These are phyloP conservation scores for Paraconiothyrium brasiliense DNA, from an alignment of 2,329 filamentous ascomycete genomes.

Conservation along the genomic window DNA sequence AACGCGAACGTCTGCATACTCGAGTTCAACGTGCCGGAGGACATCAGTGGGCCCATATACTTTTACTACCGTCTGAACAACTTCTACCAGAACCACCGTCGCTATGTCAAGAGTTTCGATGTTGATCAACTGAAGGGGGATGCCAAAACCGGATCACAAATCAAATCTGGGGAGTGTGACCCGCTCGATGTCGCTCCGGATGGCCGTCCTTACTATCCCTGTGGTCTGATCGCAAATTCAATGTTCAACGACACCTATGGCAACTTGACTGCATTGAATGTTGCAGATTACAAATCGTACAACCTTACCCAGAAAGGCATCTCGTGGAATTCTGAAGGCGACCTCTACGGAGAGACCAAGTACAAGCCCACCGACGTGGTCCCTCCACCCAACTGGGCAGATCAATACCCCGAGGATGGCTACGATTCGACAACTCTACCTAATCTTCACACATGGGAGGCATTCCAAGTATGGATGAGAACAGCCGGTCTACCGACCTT, in stretches of 20 bases:
- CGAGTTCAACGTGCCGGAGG: slow-evolving; percentile 80
- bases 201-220: slow-evolving; percentile 85
- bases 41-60: slow-evolving; percentile 81
- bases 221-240: slow-evolving; percentile 95
- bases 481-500: slow-evolving; percentile 93
- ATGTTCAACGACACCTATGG: slow-evolving; percentile 93
- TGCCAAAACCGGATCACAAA: slow-evolving; percentile 66
- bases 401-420: slow-evolving; percentile 70
- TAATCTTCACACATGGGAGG: slow-evolving; percentile 77
- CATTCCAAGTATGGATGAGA: slow-evolving; percentile 98
- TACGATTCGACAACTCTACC: slow-evolving; percentile 66
- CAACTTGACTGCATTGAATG: slow-evolving; percentile 69
- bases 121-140: slow-evolving; percentile 82
- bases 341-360: slow-evolving; percentile 76
- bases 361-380: slow-evolving; percentile 73
- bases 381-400: slow-evolving; percentile 86
- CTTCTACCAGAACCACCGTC: slow-evolving; percentile 98
- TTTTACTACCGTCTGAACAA: slow-evolving; percentile 97
- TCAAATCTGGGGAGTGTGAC: slow-evolving; percentile 76
- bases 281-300: slow-evolving; percentile 63
- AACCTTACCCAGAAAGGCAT: slow-evolving; percentile 81
- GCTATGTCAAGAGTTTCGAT: slow-evolving; percentile 92
- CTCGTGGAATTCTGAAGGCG: slow-evolving; percentile 84
- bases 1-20: slow-evolving; percentile 71
- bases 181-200: slow-evolving; percentile 65